Base-by-base conservation (phyloP, 2,329 filamentous ascomycete species). In the Neonectria neomacrospora region DNA sequence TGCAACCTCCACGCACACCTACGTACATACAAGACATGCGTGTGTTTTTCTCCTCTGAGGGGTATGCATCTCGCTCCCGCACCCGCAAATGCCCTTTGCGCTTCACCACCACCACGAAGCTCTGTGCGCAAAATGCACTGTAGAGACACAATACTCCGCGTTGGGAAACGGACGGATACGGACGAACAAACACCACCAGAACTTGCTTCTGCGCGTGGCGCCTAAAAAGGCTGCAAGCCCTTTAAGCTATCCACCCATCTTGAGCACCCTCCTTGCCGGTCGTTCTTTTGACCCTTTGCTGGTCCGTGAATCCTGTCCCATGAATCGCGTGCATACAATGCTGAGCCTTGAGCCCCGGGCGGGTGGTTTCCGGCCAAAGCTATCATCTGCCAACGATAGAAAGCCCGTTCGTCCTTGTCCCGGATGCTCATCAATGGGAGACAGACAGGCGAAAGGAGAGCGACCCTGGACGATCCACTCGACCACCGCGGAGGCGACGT, bases 401-500 rank as follows among this genome's bases (percentile, higher is more conserved):
- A 37, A 37, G 47, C 50, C 37, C 47, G 41, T 61, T 42, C 26
- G 37, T 54, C 32, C 10, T 23, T 23, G 51, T 60, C n/a, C 16
- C 32, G 45, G 44, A 30, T n/a, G 47, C 55, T 61, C 58, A 51
- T 62, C 48, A 62, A 62, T 28, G 28, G 51, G 59, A 57, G 30
- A 62, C 54, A 30, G 30, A 26, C 47, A 41, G 60, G 41, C 48
- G 51, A 54, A 47, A 48, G 54, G 37, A 45, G 50, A 60, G 23
- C 28, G 41, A 62, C 52, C 45, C 48, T 47, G 41, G 23, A 41
- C 54, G 54, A 45, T 65, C 64, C 62, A 64, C 60, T 60, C 56
- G 54, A 51, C 53, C 60, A 42, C 63, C 57, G 59, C 63, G 63
- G 63, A 58, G 58, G 54, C 45, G 51, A 63, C 61, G 63, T 30